These are phyloP conservation scores for Claviceps africana DNA, from an alignment of 2,329 filamentous ascomycete species.

Conservation along the genomic window DNA sequence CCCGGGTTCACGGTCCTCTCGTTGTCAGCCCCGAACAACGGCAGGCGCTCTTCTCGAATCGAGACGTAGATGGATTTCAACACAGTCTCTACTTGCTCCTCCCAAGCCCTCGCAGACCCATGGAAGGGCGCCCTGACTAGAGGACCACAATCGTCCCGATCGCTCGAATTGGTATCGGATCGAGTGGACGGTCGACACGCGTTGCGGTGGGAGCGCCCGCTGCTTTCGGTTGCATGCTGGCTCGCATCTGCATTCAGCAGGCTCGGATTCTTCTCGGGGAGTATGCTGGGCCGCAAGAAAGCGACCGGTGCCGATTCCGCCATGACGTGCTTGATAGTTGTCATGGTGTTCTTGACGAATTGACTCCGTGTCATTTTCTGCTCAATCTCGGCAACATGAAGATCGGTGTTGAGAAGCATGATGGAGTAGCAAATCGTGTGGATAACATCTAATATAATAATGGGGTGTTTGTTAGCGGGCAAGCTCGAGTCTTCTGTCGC, in stretches of 20 bases:
- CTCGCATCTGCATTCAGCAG: slow-evolving; percentile 20
- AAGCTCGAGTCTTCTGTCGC: background rate
- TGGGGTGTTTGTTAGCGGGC: background rate
- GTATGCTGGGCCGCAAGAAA: slow-evolving; percentile 45
- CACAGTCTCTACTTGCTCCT: slow-evolving; percentile 76
- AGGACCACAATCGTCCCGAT: slow-evolving; percentile 51
- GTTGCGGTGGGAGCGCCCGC: slow-evolving; percentile 26
- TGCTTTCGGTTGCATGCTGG: slow-evolving; percentile 21
- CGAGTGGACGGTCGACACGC: slow-evolving; percentile 39
- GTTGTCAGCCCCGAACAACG: slow-evolving; percentile 60
- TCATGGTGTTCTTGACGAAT: slow-evolving; percentile 93
- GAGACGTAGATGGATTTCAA: slow-evolving; percentile 85
- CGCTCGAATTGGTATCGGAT: slow-evolving; percentile 26
- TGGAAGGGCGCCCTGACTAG: slow-evolving; percentile 66
- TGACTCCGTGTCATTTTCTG: slow-evolving; percentile 91
- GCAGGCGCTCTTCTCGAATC: slow-evolving; percentile 75
- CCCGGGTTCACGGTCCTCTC: slow-evolving; percentile 23
- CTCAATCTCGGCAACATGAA: slow-evolving; percentile 89
- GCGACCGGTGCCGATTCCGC: slow-evolving; percentile 56
- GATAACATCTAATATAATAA: slow-evolving; percentile 52
- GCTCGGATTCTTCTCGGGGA: slow-evolving; percentile 28
- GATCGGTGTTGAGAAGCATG: slow-evolving; percentile 86
- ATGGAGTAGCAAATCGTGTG: slow-evolving; percentile 96
- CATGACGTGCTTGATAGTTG: slow-evolving; percentile 67
- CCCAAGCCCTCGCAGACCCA: slow-evolving; percentile 68